These are phyloP conservation scores for Moesziomyces sp. DNA, from an alignment of 1,284 basidiomycete genomes.

Conservation along the genomic window DNA sequence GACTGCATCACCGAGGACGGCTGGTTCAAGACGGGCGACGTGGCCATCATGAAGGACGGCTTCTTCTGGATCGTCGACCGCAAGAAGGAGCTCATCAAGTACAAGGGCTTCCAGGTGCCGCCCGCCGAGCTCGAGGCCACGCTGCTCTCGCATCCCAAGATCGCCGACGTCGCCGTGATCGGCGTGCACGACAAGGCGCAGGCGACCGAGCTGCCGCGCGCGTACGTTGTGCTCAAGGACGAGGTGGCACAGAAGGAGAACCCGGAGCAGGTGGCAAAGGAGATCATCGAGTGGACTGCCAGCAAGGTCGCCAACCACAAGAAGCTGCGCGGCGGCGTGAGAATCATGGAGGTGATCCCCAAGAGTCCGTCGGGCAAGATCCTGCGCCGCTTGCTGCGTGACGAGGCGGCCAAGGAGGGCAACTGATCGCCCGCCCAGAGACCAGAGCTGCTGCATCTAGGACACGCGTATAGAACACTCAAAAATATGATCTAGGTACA, in stretches of 20 bases:
- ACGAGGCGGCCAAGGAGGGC: conserved; percentile 46
- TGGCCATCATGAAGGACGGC: conserved; percentile 52
- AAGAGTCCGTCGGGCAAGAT: conserved; percentile 66
- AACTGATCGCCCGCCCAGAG: background rate
- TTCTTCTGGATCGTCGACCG: conserved; percentile 60
- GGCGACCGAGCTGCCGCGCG: conserved; percentile 61
- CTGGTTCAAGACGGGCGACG: conserved; percentile 58
- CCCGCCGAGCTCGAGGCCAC: conserved; percentile 56
- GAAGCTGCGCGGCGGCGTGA: conserved; percentile 66
- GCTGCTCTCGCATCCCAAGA: conserved; percentile 46
- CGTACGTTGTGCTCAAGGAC: conserved; percentile 63
- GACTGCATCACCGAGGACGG: conserved; percentile 56
- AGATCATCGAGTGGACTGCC: conserved; percentile 64
- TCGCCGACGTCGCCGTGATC: conserved; percentile 50
- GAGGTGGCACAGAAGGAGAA: conserved; percentile 39
- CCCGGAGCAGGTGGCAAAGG: conserved; percentile 48
- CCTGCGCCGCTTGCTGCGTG: conserved; percentile 57
- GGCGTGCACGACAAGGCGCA: conserved; percentile 40
- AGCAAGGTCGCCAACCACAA: conserved; percentile 67
- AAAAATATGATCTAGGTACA: background rate
- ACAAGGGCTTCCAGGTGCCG: conserved; percentile 60
- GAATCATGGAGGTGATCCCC: conserved; percentile 55
- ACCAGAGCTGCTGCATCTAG: background rate
- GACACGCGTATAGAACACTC: background rate
- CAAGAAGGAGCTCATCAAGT: conserved; percentile 61